Evolutionary conservation across 2,329 filamentous ascomycete genomes (phyloP), one percentile per base, ranked within the genome.

Genomic region (Xylaria sp.): DNA sequence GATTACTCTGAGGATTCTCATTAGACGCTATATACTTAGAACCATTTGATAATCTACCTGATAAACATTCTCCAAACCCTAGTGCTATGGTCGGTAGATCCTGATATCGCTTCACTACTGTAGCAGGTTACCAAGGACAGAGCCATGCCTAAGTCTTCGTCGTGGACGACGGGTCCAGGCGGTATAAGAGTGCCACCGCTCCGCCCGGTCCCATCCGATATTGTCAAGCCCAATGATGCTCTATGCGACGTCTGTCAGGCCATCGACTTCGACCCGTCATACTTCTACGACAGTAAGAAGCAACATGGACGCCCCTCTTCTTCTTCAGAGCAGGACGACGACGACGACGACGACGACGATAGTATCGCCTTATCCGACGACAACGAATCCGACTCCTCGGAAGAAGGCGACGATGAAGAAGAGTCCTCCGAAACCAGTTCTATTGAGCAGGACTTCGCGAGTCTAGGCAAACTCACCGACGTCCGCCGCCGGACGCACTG

Each of bases 101-200:
- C 20, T 25, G 20, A 28, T 51, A 54, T 31, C 7, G 15, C 4
- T 13, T 31, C n/a, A 18, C 9, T 12, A 13, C 7, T 9, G 20
- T 62, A 31, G 33, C 25, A 13, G 20, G 12, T 20, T n/a, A 15
- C 25, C 15, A 15, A 64, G 46, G 15, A 57, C 15, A 36, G 13
- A 18, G 4, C 15, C 25, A 63, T 67, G 59, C 15, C 25, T n/a
- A 54, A 54, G 25, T 49, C 33, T 18, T 67, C 52, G 39, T 46
- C 54, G 4, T 66, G 64, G 64, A 57, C 31, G 33, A 66, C 41
- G 23, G 33, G 25, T 28, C 10, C 20, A 20, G 46, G 36, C 15
- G 52, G 59, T 31, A 54, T 67, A 25, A 62, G 39, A 20, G 43
- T 67, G n/a, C 64, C 64, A 25, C 59, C 64, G 25, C 59, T 67